These are phyloP conservation scores for Ophiostoma triangulosporum DNA, from an alignment of 2,329 filamentous ascomycete species.

Conservation along the genomic window DNA sequence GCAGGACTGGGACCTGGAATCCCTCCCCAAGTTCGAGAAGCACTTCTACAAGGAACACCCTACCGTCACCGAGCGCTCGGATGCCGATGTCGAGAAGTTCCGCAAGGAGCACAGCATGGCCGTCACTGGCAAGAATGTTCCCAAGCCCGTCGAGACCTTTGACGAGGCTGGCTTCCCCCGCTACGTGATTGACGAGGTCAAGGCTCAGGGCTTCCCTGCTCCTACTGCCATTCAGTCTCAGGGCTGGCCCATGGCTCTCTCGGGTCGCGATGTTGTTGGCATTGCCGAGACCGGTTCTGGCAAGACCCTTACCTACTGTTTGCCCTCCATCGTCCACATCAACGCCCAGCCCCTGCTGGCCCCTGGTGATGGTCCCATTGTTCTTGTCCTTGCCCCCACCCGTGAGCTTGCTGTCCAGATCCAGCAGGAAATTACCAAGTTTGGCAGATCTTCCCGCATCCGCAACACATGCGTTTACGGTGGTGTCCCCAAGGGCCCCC, in stretches of 20 bases:
- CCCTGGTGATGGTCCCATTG: conserved; percentile 90
- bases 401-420: conserved; percentile 98
- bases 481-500: conserved; percentile 93
- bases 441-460: conserved; percentile 93
- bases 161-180: conserved; percentile 94
- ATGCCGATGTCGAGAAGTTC: conserved; percentile 76
- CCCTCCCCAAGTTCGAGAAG: conserved; percentile 95
- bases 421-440: conserved; percentile 96
- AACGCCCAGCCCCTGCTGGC: conserved; percentile 95
- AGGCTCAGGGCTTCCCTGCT: conserved; percentile 87
- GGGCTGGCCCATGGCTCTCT: conserved; percentile 97
- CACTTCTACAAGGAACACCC: conserved; percentile 97
- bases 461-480: conserved; percentile 98
- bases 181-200: conserved; percentile 97
- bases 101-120: conserved; percentile 75
- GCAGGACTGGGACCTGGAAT: conserved; percentile 65
- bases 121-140: conserved; percentile 65
- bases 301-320: conserved; percentile 97
- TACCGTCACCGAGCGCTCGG: conserved; percentile 58
- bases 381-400: conserved; percentile 88
- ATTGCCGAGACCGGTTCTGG: conserved; percentile 98
- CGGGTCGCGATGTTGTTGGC: conserved; percentile 94
- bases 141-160: conserved; percentile 91
- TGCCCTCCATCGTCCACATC: conserved; percentile 97
- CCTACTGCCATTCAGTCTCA: conserved; percentile 96